Percentiles rank a stretch among this genome's conserved stretches.
Evolutionary conservation across 495 filamentous ascomycete species (phyloP).

Genomic region (Neurospora sp.): DNA sequence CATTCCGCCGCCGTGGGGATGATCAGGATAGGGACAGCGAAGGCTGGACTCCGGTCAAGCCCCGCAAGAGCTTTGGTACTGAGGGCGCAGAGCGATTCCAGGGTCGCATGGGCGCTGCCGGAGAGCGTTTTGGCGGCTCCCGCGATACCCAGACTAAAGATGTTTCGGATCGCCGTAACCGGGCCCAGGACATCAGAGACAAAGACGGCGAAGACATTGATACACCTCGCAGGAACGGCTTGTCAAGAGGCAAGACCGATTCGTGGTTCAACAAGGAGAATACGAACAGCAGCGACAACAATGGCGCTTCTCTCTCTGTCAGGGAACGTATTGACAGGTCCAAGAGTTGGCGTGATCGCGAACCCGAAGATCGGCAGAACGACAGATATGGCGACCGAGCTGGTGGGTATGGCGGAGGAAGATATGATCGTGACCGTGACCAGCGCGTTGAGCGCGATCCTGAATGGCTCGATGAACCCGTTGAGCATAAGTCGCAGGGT

Average conservation of each 20-base stretch:
- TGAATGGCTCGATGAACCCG: constrained; percentile 75
- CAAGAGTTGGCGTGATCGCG: constrained; percentile 61
- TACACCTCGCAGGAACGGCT: constrained; percentile 44
- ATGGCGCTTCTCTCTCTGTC: constrained; percentile 27
- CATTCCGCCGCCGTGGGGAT: constrained; percentile 40
- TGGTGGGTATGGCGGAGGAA: constrained; percentile 23
- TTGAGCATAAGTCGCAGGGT: constrained; percentile 55
- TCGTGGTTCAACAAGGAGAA: constrained; percentile 33
- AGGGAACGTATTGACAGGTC: constrained; percentile 47
- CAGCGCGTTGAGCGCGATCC: constrained; percentile 64
- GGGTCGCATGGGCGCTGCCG: constrained; percentile 40
- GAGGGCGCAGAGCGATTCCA: constrained; percentile 55
- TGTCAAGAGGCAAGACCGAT: constrained; percentile 32
- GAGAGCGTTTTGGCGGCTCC: constrained; percentile 19
- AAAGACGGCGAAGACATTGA: constrained; percentile 45
- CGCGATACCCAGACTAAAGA: constrained; percentile 26
- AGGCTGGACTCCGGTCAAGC: constrained; percentile 51
- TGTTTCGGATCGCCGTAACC: constrained; percentile 29
- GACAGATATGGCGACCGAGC: constrained; percentile 33
- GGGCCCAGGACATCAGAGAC: constrained; percentile 40
- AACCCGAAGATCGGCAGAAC: constrained; percentile 38
- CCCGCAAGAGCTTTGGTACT: constrained; percentile 53
- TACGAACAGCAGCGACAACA: constrained; percentile 23
- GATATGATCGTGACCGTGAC: constrained; percentile 58
- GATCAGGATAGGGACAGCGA: constrained; percentile 48